Conservation (phyloP, 345 rosid genomes). For the Citrus trifoliata region DNA sequence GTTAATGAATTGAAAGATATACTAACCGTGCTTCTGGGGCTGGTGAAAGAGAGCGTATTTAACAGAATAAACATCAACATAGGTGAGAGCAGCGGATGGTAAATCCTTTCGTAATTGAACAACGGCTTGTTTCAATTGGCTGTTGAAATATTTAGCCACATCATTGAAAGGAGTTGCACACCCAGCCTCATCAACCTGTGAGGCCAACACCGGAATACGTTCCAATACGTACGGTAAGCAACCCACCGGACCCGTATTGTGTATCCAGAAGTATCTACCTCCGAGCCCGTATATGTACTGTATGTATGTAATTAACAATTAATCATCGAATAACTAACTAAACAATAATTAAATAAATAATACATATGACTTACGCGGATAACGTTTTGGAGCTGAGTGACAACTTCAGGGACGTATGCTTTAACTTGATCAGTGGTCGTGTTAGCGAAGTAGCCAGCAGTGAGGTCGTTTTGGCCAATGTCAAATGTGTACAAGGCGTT, state of each 20-base stretch:
- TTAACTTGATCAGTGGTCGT: conserved; percentile 39
- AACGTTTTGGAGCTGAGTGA: conserved; percentile 36
- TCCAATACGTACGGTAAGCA: conserved; percentile 63
- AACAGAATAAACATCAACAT: conserved; percentile 55
- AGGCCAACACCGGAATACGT: conserved; percentile 36
- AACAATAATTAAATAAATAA: no score
- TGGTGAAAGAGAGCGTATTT: conserved; percentile 47
- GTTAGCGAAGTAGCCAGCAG: conserved; percentile 49
- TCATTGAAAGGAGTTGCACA: conserved; percentile 55
- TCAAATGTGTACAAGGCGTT: conserved; percentile 64
- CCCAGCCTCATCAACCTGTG: conserved; percentile 55
- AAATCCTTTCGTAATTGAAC: conserved; percentile 38
- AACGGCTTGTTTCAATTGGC: conserved; percentile 38
- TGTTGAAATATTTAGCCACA: conserved; percentile 57
- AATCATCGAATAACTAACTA: not conserved
- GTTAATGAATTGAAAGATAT: no score
- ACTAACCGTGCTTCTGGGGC: conserved; percentile 6
- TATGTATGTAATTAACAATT: not conserved
- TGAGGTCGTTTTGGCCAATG: conserved; percentile 75
- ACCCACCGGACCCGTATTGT: conserved; percentile 70
- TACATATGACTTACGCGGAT: conserved; percentile 24
- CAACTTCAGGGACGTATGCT: conserved; percentile 46
- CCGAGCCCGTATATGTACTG: conserved; percentile 47
- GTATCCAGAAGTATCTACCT: conserved; percentile 64
- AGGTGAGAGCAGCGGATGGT: conserved; percentile 46